phyloP scores from a whole-genome alignment of 331 rosid species.

The Spiraea crenata region DNA sequence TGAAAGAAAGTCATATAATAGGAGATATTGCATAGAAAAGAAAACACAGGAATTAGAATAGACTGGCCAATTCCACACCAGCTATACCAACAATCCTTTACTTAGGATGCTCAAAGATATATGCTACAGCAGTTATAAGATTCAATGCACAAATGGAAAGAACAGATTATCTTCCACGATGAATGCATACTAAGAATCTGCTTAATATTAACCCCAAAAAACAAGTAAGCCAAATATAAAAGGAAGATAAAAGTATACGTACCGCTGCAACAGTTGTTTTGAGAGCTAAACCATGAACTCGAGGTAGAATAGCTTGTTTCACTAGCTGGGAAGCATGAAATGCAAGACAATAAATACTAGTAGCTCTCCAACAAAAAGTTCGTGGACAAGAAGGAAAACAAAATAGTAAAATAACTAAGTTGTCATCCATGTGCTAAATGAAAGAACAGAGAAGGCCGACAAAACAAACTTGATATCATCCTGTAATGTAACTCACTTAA shows the following conservation, averaged over 20 bases:
- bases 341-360: conserved; percentile 6
- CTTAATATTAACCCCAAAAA: conserved; percentile 10
- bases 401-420: background rate
- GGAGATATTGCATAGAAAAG: background rate
- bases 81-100: too few species aligned
- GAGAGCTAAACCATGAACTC: conserved; percentile 92
- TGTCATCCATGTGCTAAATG: background rate
- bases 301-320: conserved; percentile 87
- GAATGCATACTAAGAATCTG: background rate
- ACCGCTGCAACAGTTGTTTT: conserved; percentile 98
- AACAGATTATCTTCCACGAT: background rate
- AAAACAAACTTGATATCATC: background rate
- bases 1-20: background rate
- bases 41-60: background rate
- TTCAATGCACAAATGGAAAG: background rate
- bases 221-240: conserved; percentile 12
- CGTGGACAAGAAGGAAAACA: background rate
- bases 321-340: conserved; percentile 60
- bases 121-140: conserved; percentile 7
- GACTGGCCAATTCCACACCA: background rate
- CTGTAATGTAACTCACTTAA: background rate
- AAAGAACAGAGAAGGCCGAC: background rate
- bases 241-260: conserved; percentile 32
- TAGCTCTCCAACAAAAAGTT: background rate
- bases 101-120: background rate